Base-by-base conservation (phyloP, 225 moss, liverwort and hornwort species). In the Climacium dendroides region DNA sequence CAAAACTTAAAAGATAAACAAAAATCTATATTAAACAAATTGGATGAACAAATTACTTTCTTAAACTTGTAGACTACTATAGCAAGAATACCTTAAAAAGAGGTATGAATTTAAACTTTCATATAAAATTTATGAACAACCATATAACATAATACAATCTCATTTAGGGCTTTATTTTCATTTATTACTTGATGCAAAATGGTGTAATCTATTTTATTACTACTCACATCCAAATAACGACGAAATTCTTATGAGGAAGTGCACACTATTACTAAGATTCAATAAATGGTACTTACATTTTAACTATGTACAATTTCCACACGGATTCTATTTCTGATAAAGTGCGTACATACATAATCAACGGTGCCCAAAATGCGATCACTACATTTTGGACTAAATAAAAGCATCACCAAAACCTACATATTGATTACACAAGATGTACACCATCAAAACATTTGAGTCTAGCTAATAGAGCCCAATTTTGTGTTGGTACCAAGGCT, bases 311-410 rank as follows among this genome's bases (percentile, higher is more conserved):
- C 19, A 19, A 39, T 13, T 28, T 12, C 1, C 4, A 39, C 2
- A 28, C 0, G 11, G 0, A 26, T 37, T 37, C 11, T 3, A 28
- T 57, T 0, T 11, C 0, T 5, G 7, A 37, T 78, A 37, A 55
- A 26, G 17, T 18, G 11, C 7, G 3, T 18, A 3, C 7, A 28
- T 2, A 0, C 3, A 28, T 1, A 28, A 41, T 39, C 13, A 29
- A 41, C 3, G 4, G 0, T 59, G 0, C 6, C 1, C 2, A 1
- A 39, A 57, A 39, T 18, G 11, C 4, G 2, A 78, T 2, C 26
- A 39, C 26, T 57, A 78, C 54, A 57, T 4, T n/a, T 25, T 57
- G 11, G 1, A 37, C 37, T 7, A 2, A 11, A n/a, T n/a, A n/a
- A 5, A 25, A 26, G 0, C 1, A 0, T 6, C 10, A 17, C 7